A percentile compares a stretch with the other conserved stretches of the same genome.
Evolutionary conservation across 371 early-diverging fungal species (phyloP).

Genomic region (Actinomucor elegans): DNA sequence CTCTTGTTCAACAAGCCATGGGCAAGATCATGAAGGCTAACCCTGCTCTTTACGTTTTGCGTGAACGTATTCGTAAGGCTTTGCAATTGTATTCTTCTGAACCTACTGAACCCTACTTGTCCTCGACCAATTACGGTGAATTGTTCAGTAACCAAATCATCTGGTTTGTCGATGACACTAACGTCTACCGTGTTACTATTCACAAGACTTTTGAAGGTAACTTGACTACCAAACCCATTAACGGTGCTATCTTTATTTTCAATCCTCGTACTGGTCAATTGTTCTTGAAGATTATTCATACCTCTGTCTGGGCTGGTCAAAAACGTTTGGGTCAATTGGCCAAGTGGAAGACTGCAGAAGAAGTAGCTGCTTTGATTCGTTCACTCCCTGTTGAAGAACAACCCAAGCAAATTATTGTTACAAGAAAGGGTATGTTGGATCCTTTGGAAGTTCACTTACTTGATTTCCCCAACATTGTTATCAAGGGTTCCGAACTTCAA

Average conservation of each 20-base stretch:
- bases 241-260: constrained; percentile 98
- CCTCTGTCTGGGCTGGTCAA: constrained; percentile 98
- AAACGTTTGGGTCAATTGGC: constrained; percentile 98
- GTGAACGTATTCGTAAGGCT: constrained; percentile 98
- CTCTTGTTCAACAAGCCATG: constrained; percentile 95
- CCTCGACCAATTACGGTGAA: constrained; percentile 95
- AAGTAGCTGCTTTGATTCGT: constrained; percentile 98
- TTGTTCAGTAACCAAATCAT: constrained; percentile 97
- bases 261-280: constrained; percentile 98
- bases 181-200: constrained; percentile 98
- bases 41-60: constrained; percentile 94
- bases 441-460: constrained; percentile 93
- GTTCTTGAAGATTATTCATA: constrained; percentile 98
- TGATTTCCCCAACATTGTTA: constrained; percentile 98
- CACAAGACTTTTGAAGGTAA: constrained; percentile 99
- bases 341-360: constrained; percentile 99
- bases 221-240: constrained; percentile 97
- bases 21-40: constrained; percentile 98
- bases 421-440: constrained; percentile 99
- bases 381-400: constrained; percentile 98
- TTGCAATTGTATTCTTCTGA: constrained; percentile 98
- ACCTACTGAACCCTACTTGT: constrained; percentile 98
- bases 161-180: constrained; percentile 99
- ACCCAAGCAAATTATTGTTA: constrained; percentile 98
- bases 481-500: constrained; percentile 96